Evolutionary conservation across 768 basidiomycete genomes (phyloP).

Genomic region (Coprinopsis sp.): DNA sequence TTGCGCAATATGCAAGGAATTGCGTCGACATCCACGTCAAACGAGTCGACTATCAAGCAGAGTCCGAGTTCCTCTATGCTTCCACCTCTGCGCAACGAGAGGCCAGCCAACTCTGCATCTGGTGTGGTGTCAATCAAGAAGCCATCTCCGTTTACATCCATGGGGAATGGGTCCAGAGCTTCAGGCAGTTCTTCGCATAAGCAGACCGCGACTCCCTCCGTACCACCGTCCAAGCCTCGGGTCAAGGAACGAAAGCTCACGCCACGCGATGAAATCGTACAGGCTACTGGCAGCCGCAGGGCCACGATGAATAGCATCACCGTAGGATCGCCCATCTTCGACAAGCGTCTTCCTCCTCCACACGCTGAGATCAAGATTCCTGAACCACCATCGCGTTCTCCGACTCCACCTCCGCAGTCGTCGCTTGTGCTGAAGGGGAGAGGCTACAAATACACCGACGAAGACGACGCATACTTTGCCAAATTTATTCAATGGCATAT

Average conservation of each 20-base stretch:
- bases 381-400: conserved; percentile 62
- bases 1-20: conserved; percentile 22
- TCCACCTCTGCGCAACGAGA: no score
- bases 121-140: conserved; percentile 13
- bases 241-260: no score
- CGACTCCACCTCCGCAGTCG: conserved; percentile 55
- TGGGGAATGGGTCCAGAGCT: no score
- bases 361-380: conserved; percentile 57
- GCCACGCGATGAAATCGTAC: no score
- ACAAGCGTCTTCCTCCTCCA: conserved; percentile 51
- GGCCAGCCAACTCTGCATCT: conserved; percentile 3
- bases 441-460: conserved; percentile 62
- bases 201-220: conserved; percentile 4
- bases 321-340: conserved; percentile 43
- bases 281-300: conserved; percentile 27
- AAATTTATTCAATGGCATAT: conserved; percentile 62
- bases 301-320: conserved; percentile 61
- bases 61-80: no score
- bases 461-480: conserved; percentile 64
- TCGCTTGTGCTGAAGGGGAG: conserved; percentile 42
- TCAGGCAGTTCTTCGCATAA: no score
- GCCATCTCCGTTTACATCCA: conserved; percentile 14
- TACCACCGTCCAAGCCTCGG: conserved; percentile 5
- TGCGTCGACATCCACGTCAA: background rate
- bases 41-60: no score